A percentile compares a stretch with the other conserved stretches of the same genome.
phyloP scores from a whole-genome alignment of 371 early-diverging fungal genomes.

The Mucor racemosus region DNA sequence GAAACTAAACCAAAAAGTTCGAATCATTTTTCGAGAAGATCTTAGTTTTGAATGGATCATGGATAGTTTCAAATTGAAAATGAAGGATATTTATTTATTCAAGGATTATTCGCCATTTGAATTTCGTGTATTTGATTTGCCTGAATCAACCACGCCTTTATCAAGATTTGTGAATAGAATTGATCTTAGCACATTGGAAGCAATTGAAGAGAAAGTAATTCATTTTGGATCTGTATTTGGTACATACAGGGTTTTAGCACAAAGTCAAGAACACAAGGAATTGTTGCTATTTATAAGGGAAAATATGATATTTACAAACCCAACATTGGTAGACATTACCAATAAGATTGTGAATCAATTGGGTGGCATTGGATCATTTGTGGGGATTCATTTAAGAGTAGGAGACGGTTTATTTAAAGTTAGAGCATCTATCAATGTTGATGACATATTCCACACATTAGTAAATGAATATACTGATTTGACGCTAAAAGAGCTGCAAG shows the following conservation, averaged over 20 bases:
- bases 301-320: conserved; percentile 57
- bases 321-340: conserved; percentile 49
- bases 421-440: conserved; percentile 47
- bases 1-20: conserved; percentile 33
- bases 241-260: conserved; percentile 55
- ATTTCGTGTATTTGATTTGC: conserved; percentile 57
- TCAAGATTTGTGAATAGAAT: conserved; percentile 49
- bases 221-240: conserved; percentile 67
- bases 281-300: conserved; percentile 43
- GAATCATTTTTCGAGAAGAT: conserved; percentile 44
- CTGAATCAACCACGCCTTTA: conserved; percentile 46
- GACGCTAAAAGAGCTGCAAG: conserved; percentile 32
- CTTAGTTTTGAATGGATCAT: conserved; percentile 50
- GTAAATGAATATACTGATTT: conserved; percentile 48
- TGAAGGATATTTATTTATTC: conserved; percentile 48
- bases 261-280: conserved; percentile 42
- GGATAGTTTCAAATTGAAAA: conserved; percentile 10
- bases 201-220: conserved; percentile 45
- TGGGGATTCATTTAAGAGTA: conserved; percentile 60
- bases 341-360: conserved; percentile 44
- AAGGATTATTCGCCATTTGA: conserved; percentile 60
- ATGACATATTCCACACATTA: conserved; percentile 50
- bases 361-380: conserved; percentile 46
- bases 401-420: conserved; percentile 59
- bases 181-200: conserved; percentile 46